Percentiles rank a stretch among this genome's conserved stretches.
These are phyloP conservation scores for Pichia gijzeniarum DNA, from an alignment of 805 yeast genomes.

Conservation along the genomic window DNA sequence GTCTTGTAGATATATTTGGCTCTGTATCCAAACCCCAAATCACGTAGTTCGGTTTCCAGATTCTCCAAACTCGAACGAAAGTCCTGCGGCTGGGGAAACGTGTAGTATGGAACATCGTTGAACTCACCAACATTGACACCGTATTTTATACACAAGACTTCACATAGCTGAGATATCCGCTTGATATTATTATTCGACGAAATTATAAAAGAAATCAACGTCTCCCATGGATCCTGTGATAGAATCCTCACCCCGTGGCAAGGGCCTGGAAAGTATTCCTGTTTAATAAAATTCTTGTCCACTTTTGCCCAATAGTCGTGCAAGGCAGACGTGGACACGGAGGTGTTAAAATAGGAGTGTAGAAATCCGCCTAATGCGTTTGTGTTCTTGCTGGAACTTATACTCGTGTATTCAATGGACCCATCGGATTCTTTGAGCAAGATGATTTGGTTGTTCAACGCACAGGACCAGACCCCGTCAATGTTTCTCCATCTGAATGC, in stretches of 20 bases:
- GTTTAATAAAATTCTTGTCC: slow-evolving; percentile 41
- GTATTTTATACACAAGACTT: slow-evolving; percentile 59
- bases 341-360: slow-evolving; percentile 63
- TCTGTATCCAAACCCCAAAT: slow-evolving; percentile 77
- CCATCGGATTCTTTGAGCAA: slow-evolving; percentile 35
- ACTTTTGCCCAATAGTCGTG: slow-evolving; percentile 55
- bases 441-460: slow-evolving; percentile 52
- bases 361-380: slow-evolving; percentile 37
- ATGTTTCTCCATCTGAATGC: slow-evolving; percentile 72
- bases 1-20: slow-evolving; percentile 84
- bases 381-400: slow-evolving; percentile 17
- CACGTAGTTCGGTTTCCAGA: slow-evolving; percentile 34
- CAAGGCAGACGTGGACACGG: slow-evolving; percentile 45
- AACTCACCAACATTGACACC: slow-evolving; percentile 54
- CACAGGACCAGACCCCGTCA: slow-evolving; percentile 59
- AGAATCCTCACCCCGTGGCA: slow-evolving; percentile 57
- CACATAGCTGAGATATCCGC: slow-evolving; percentile 90
- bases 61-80: slow-evolving; percentile 24
- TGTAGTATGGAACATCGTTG: slow-evolving; percentile 51
- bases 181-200: slow-evolving; percentile 95
- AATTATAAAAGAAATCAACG: slow-evolving; percentile 82
- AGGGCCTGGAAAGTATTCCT: background rate
- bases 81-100: slow-evolving; percentile 66
- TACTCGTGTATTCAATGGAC: slow-evolving; percentile 3
- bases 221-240: slow-evolving; percentile 97